Evolutionary conservation across 2,329 filamentous ascomycete species (phyloP), one percentile per base, ranked within the genome.

Genomic region (Cercospora zeina): DNA sequence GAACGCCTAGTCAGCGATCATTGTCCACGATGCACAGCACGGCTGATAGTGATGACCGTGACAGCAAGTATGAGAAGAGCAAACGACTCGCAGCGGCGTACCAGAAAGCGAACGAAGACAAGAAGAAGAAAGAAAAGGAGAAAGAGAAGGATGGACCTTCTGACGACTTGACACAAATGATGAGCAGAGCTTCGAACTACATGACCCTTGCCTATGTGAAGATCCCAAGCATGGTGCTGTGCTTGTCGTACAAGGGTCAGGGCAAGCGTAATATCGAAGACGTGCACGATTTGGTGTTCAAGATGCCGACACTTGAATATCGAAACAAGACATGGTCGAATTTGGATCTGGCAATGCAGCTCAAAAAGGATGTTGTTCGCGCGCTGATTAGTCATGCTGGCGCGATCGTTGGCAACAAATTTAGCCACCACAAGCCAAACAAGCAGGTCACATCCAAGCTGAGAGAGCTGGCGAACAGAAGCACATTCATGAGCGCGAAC

Each of bases 311-410:
- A 1, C 87, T 99, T 51, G 95, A 99, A 75, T 97, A 96, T 79
- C 87, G 91, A 66, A 99, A 99, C 82, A 99, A 99, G 81, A 97
- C 93, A 8, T 99, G 95, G 95, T 97, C 92, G 6, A 99, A 97
- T 74, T 84, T 99, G 6, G 95, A 99, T 72, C 85, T 99, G 9
- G 93, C 93, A 0, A 82, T 97, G 53, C 89, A 92, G 13, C 83
- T 99, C 58, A 97, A 99, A 79, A 96, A 93, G 74, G 93, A 96
- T 51, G 90, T 97, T 62, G 91, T 96, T 73, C 90, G 92, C 72
- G 93, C 95, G 0, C 83, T 99, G 50, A 96, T 99, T 71, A 95
- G 91, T 1, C 95, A 99, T 73, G 93, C 93, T 0, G 95, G 95
- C 36, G 92, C 95, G 61, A 97, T 99, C 68, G 91, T 99, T 54